These are phyloP conservation scores for Diospyros lotus DNA, from an alignment of 148 eudicot species.

Conservation along the genomic window DNA sequence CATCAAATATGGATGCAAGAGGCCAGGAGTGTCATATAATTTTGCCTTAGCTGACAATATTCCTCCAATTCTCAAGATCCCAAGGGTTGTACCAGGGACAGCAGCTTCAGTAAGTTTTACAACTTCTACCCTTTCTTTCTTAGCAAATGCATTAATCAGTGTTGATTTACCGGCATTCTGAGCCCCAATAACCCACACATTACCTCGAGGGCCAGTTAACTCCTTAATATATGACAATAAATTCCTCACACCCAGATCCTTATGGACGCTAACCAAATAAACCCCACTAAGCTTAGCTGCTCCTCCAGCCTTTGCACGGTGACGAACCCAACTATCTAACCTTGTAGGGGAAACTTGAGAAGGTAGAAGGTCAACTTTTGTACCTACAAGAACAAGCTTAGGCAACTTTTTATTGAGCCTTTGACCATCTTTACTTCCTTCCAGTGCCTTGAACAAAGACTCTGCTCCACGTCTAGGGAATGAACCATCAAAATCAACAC, in stretches of 20 bases:
- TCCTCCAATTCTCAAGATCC: conserved; percentile 89
- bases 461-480: conserved; percentile 84
- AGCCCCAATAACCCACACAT: conserved; percentile 97
- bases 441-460: conserved; percentile 83
- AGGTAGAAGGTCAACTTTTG: conserved; percentile 91
- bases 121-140: conserved; percentile 78
- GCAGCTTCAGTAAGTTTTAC: conserved; percentile 91
- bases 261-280: conserved; percentile 74
- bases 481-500: conserved; percentile 95
- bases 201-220: conserved; percentile 90
- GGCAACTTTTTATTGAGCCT: conserved; percentile 70
- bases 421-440: conserved; percentile 41
- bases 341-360: conserved; percentile 88
- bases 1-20: conserved; percentile 82
- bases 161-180: conserved; percentile 98
- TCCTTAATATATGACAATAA: conserved; percentile 65
- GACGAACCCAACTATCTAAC: conserved; percentile 92
- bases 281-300: conserved; percentile 90
- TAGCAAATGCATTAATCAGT: conserved; percentile 76
- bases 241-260: conserved; percentile 92
- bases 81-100: conserved; percentile 95
- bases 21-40: conserved; percentile 95
- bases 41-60: conserved; percentile 87
- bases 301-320: conserved; percentile 78
- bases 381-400: conserved; percentile 82